Evolutionary conservation across 108 stramenopile genomes (phyloP).

Genomic region (Skeletonema costatum): DNA sequence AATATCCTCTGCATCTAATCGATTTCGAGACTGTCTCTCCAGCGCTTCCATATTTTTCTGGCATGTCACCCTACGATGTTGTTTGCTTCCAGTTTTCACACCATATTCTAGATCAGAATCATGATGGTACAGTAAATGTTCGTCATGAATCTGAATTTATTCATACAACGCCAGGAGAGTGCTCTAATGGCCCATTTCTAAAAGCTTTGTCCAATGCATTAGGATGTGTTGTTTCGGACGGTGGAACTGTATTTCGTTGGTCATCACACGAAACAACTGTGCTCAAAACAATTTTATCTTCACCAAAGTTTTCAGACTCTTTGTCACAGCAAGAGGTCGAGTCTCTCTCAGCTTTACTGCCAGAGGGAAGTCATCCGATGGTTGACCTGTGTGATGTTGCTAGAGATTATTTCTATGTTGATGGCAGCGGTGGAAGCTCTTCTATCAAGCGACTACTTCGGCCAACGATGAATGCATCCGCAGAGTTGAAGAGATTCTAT

Average conservation of each 20-base stretch:
- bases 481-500: constrained; percentile 30
- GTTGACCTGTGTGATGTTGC: constrained; percentile 50
- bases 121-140: constrained; percentile 27
- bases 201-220: constrained; percentile 36
- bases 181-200: constrained; percentile 42
- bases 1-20: constrained; percentile 57
- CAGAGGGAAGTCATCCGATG: constrained; percentile 33
- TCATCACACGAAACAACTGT: constrained; percentile 55
- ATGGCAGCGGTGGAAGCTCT: constrained; percentile 55
- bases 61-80: constrained; percentile 47
- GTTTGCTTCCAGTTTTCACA: constrained; percentile 60
- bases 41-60: constrained; percentile 45
- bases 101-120: constrained; percentile 33
- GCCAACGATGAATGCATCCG: constrained; percentile 49
- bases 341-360: constrained; percentile 34
- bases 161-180: constrained; percentile 35
- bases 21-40: constrained; percentile 59
- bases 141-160: constrained; percentile 52
- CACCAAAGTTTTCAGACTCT: constrained; percentile 20
- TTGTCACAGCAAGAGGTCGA: constrained; percentile 29
- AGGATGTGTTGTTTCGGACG: not conserved
- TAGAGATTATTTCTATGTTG: constrained; percentile 48
- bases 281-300: constrained; percentile 26
- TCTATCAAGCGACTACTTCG: constrained; percentile 51
- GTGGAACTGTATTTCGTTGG: constrained; percentile 60